Evolutionary conservation across 2,329 filamentous ascomycete species (phyloP), one percentile per base, ranked within the genome.

Genomic region (Colletotrichum chlorophyti): DNA sequence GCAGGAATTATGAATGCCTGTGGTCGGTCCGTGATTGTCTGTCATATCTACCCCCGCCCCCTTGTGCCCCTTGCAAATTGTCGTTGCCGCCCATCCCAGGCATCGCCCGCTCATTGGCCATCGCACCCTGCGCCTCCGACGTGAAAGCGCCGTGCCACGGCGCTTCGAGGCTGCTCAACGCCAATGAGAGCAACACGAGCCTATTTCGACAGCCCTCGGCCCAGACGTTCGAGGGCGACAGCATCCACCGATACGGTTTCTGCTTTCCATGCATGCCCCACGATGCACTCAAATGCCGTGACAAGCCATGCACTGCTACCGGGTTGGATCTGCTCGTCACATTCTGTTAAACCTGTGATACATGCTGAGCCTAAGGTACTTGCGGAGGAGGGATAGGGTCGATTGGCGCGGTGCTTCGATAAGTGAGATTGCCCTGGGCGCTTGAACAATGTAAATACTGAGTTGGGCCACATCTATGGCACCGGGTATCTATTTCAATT

Each of bases 401-500:
- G 29, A 37, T 54, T 54, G 55, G 55, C 42, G 50, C 55, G 31
- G 19, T 26, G 19, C 50, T 32, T 27, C 12, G 15, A 52, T 15
- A 26, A 40, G 26, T 23, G 17, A 31, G 17, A 12, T 17, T n/a
- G 10, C 26, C 38, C 43, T 21, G 38, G 38, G 43, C 45, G 43
- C 37, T 46, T 57, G 45, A 45, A 29, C 51, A 40, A 57, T 49
- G 53, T 60, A 60, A 53, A 58, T 60, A 60, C 31, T 53, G 53
- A 47, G 57, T 55, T 54, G 60, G 60, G 57, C 60, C 60, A 60
- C 60, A 41, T 42, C 48, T 35, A 57, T 62, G 50, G 51, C 60
- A 42, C 41, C 60, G 60, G 60, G 58, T 63, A 63, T 63, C 58
- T 23, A n/a, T 46, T 50, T 61, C 58, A 34, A 60, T 59, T 61